phyloP scores from a whole-genome alignment of 495 filamentous ascomycete genomes.

The Saxophila tyrrhenica region DNA sequence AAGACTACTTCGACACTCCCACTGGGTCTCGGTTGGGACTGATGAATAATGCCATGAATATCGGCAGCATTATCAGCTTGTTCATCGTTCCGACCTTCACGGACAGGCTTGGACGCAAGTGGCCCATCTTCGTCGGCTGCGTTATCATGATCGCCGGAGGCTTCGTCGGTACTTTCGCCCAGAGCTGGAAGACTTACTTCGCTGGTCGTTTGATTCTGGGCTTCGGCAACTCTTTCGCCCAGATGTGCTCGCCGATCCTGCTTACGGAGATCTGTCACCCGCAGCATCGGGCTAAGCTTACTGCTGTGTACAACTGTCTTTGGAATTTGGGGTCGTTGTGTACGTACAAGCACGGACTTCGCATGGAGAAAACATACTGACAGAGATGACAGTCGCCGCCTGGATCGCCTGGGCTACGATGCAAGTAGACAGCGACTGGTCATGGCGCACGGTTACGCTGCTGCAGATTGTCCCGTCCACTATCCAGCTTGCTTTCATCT shows the following conservation, averaged over 20 bases:
- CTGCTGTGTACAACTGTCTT: slow-evolving; percentile 32
- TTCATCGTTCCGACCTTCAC: slow-evolving; percentile 20
- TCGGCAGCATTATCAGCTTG: slow-evolving; percentile 35
- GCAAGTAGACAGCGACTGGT: slow-evolving; percentile 34
- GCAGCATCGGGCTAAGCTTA: slow-evolving; percentile 31
- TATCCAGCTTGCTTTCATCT: slow-evolving; percentile 38
- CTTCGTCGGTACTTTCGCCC: slow-evolving; percentile 29
- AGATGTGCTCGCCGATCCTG: slow-evolving; percentile 29
- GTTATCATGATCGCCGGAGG: slow-evolving; percentile 11
- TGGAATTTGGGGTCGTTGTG: slow-evolving; percentile 35
- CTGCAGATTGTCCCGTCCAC: slow-evolving; percentile 35
- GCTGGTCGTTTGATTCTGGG: slow-evolving; percentile 50
- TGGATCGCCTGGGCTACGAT: slow-evolving; percentile 36
- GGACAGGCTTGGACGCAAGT: slow-evolving; percentile 8
- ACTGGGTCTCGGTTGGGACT: slow-evolving; percentile 21
- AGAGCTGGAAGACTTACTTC: slow-evolving; percentile 33
- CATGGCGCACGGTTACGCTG: slow-evolving; percentile 39
- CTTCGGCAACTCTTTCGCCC: slow-evolving; percentile 43
- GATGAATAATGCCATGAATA: slow-evolving; percentile 20
- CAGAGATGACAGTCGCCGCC: slow-evolving; percentile 3
- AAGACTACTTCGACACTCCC: slow-evolving; percentile 21
- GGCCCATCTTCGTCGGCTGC: slow-evolving; percentile 8
- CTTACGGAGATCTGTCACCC: slow-evolving; percentile 31
- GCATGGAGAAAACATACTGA: no score
- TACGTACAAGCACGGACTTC: slow-evolving; percentile 1